These are phyloP conservation scores for Fusarium anthophilum DNA, from an alignment of 2,329 filamentous ascomycete species.

Conservation along the genomic window DNA sequence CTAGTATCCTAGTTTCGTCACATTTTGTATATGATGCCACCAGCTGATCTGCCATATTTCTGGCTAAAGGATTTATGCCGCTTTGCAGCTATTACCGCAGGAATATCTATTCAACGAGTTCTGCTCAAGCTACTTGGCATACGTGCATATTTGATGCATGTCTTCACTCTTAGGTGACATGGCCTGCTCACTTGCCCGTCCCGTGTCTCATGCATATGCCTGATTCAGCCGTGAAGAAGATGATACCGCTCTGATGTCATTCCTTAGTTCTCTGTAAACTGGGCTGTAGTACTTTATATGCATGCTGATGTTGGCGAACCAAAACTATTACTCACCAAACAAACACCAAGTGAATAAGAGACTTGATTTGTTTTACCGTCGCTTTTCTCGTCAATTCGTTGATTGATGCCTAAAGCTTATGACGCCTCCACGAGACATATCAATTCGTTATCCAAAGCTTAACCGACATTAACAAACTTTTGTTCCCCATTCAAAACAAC, in stretches of 20 bases:
- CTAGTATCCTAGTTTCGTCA: rapidly evolving
- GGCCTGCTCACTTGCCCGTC: rapidly evolving
- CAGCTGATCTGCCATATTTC: rapidly evolving
- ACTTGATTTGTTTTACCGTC: neutral
- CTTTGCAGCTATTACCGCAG: neutral
- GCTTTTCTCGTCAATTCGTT: too few relatives aligned
- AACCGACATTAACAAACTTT: rapidly evolving
- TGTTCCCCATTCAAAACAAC: neutral
- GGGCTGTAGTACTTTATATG: rapidly evolving
- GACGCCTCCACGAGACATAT: too few relatives aligned
- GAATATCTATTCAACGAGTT: rapidly evolving
- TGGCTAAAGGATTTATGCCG: neutral
- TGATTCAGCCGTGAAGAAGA: neutral
- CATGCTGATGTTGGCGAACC: rapidly evolving
- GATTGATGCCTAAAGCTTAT: too few relatives aligned
- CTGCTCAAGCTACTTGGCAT: neutral
- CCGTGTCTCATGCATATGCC: neutral
- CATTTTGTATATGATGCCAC: neutral
- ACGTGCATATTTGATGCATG: rapidly evolving
- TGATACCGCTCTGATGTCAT: rapidly evolving
- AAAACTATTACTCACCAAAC: rapidly evolving
- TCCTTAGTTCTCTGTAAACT: neutral
- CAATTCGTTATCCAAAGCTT: too few relatives aligned
- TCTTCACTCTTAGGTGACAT: neutral
- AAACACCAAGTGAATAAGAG: rapidly evolving